These are phyloP conservation scores for Hyphodiscus sp. DNA, from an alignment of 2,329 filamentous ascomycete genomes.

Conservation along the genomic window DNA sequence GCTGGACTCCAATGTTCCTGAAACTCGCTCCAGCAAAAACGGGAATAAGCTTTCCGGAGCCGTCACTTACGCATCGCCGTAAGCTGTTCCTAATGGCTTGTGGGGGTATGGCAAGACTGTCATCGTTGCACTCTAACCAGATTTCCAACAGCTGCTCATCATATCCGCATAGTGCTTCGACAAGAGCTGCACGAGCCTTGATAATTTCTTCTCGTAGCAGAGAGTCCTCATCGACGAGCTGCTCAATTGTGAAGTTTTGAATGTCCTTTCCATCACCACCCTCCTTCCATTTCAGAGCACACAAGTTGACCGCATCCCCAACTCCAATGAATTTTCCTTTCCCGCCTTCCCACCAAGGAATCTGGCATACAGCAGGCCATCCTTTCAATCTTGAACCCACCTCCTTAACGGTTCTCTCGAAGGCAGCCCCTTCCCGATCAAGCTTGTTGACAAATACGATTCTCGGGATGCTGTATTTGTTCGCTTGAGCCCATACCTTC, in stretches of 20 bases:
- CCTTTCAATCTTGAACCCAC: conserved; percentile 72
- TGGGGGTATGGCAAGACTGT: conserved; percentile 61
- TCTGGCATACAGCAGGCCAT: conserved; percentile 88
- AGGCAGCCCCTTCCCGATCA: conserved; percentile 74
- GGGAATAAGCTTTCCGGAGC: conserved; percentile 69
- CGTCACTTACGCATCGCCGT: conserved; percentile 60
- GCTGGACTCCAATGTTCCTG: conserved; percentile 88
- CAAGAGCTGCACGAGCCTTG: conserved; percentile 66
- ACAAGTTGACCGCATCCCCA: conserved; percentile 72
- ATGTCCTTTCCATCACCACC: conserved; percentile 59
- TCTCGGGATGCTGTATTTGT: conserved; percentile 76
- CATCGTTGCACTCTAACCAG: conserved; percentile 71
- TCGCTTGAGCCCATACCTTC: conserved; percentile 89
- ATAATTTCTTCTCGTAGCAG: conserved; percentile 60
- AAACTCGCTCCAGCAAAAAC: conserved; percentile 91
- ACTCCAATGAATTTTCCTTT: conserved; percentile 75
- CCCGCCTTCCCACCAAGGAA: conserved; percentile 80
- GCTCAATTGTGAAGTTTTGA: conserved; percentile 46
- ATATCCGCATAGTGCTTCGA: conserved; percentile 81
- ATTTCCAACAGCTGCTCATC: conserved; percentile 81
- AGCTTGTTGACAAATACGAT: conserved; percentile 81
- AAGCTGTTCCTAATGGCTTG: conserved; percentile 66
- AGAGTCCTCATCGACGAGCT: conserved; percentile 44
- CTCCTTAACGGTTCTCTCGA: conserved; percentile 79
- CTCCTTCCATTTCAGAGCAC: conserved; percentile 67